Conservation (phyloP, 805 yeast species). For the Pichia nakasei region DNA sequence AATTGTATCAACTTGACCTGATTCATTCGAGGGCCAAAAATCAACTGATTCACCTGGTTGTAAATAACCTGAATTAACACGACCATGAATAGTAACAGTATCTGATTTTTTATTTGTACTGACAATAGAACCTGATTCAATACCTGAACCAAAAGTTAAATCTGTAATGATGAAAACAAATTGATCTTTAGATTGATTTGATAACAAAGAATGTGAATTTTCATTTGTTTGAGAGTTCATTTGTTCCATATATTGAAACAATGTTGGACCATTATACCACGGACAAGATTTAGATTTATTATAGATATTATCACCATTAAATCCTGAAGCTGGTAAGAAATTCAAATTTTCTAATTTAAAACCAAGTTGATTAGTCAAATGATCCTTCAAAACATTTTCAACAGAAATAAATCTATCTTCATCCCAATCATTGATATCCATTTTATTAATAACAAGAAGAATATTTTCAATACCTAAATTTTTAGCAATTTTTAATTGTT, state of each 20-base stretch:
- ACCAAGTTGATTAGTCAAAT: conserved; percentile 45
- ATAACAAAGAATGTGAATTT: conserved; percentile 21
- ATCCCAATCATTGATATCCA: conserved; percentile 57
- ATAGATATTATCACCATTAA: conserved; percentile 57
- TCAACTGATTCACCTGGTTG: conserved; percentile 62
- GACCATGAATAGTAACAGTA: conserved; percentile 50
- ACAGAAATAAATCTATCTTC: conserved; percentile 45
- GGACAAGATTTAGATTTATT: conserved; percentile 26
- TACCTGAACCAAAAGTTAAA: conserved; percentile 21
- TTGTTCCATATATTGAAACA: conserved; percentile 33
- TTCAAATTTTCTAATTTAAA: conserved; percentile 32
- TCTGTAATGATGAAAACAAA: conserved; percentile 60
- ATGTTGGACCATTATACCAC: conserved; percentile 38
- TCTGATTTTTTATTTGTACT: conserved; percentile 27
- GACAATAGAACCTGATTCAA: conserved; percentile 2
- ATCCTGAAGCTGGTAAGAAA: conserved; percentile 65
- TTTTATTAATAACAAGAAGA: conserved; percentile 59
- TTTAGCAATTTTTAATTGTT: conserved; percentile 62
- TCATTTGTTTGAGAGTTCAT: conserved; percentile 20
- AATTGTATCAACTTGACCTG: conserved; percentile 33
- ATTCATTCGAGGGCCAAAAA: conserved; percentile 43
- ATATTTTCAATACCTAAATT: conserved; percentile 56
- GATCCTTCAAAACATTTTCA: conserved; percentile 37
- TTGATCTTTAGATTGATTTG: conserved; percentile 13
- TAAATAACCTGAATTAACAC: conserved; percentile 57